Conservation (phyloP, 768 basidiomycete genomes). For the Termitomyces heimii region DNA sequence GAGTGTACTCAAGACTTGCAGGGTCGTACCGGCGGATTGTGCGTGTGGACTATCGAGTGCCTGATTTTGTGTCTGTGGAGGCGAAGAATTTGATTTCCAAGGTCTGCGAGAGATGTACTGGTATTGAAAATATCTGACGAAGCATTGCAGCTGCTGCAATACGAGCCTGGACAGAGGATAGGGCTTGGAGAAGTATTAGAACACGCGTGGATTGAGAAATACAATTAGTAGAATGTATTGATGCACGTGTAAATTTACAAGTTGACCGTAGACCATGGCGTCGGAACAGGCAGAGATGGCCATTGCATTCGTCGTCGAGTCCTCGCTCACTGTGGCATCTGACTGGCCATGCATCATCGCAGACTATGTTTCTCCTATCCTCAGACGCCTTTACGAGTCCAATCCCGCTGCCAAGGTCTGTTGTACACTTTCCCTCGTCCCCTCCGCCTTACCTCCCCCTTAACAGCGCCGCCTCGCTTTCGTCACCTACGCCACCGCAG, state of each 20-base stretch:
- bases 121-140: too few species aligned
- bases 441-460: not conserved
- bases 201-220: slow-evolving; percentile 84
- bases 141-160: slow-evolving; percentile 66
- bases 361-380: slow-evolving; percentile 44
- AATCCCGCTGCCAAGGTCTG: slow-evolving; percentile 33
- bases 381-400: slow-evolving; percentile 45
- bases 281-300: slow-evolving; percentile 23
- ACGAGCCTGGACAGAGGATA: slow-evolving; percentile 75
- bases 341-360: slow-evolving; percentile 45
- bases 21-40: slow-evolving; percentile 90
- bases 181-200: slow-evolving; percentile 69
- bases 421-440: not conserved
- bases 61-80: slow-evolving; percentile 50
- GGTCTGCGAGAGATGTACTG: slow-evolving; percentile 27
- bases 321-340: slow-evolving; percentile 45
- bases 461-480: slow-evolving; percentile 38
- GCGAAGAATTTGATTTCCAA: slow-evolving; percentile 59
- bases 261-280: not conserved
- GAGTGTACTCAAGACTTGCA: slow-evolving; percentile 17
- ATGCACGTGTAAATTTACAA: too few species aligned
- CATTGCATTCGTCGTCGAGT: slow-evolving; percentile 55
- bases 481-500: slow-evolving; percentile 59
- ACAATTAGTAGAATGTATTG: slow-evolving; percentile 27
- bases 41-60: slow-evolving; percentile 73